These are phyloP conservation scores for Penicillium fimorum DNA, from an alignment of 495 filamentous ascomycete genomes.

Conservation along the genomic window DNA sequence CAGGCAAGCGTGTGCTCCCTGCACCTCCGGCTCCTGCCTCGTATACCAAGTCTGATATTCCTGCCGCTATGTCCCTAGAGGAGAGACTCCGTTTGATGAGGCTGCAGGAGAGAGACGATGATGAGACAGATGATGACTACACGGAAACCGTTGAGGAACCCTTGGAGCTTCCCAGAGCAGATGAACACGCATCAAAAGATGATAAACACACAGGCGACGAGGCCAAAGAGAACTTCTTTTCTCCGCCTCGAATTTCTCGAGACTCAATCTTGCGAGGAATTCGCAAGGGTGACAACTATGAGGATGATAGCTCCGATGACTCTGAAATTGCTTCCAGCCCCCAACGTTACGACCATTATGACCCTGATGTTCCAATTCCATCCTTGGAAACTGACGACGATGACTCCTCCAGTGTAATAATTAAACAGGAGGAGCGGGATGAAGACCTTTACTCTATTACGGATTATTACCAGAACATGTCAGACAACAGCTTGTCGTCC, in stretches of 20 bases:
- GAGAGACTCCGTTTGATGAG: conserved; percentile 82
- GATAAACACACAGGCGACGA: neutral
- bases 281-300: conserved; percentile 61
- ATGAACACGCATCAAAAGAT: neutral
- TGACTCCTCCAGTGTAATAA: conserved; percentile 59
- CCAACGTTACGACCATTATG: conserved; percentile 55
- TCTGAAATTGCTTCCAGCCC: conserved; percentile 57
- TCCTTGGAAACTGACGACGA: conserved; percentile 58
- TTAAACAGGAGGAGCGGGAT: conserved; percentile 64
- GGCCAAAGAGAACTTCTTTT: conserved; percentile 25
- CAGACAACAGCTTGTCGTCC: conserved; percentile 49
- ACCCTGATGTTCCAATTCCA: conserved; percentile 84
- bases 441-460: conserved; percentile 70
- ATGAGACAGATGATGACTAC: conserved; percentile 43
- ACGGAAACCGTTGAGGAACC: conserved; percentile 1
- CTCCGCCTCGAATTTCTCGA: conserved; percentile 77
- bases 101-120: conserved; percentile 59
- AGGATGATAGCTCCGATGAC: conserved; percentile 59
- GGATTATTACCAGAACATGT: conserved; percentile 48
- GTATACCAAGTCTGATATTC: conserved; percentile 66
- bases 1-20: conserved; percentile 61
- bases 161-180: neutral
- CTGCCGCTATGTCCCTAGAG: conserved; percentile 73
- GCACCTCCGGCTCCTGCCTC: conserved; percentile 62
- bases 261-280: conserved; percentile 91